Base-by-base conservation (phyloP, 106 monocot species). In the Posidonia australis region DNA sequence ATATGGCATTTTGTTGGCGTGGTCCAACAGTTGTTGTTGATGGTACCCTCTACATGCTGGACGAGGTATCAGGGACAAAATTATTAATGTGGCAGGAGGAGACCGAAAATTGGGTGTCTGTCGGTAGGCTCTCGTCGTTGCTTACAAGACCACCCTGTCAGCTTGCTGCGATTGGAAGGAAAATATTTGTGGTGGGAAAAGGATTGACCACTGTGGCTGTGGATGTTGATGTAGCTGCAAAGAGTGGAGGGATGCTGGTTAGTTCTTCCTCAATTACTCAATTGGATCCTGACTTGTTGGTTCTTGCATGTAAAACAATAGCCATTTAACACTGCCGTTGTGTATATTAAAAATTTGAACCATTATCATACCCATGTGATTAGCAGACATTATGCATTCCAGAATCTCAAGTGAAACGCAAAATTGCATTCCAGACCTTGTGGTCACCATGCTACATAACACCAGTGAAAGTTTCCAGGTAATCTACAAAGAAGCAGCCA, bases 21-120 rank as follows among this genome's bases (percentile, higher is more conserved):
- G 77, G 92, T 12, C 81, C 92, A 0, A 82, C 75, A 0, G 68
- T 77, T 4, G 72, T 82, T 12, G 65, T 81, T 0, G 67, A 66
- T 48, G 77, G 72, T 9, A 73, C 59, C 21, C 75, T 84, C 24
- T 83, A 79, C 83, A 79, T 83, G 78, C 32, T 91, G 65, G 83
- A 86, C 42, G 74, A 86, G 58, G 45, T 68, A 30, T 45, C 10
- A 0, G 86, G 86, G 18, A 72, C 70, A 5, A 72, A 67, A 63
- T 70, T 84, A 9, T 69, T 84, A 79, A 76, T 45, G 66, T 79
- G 81, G 86, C 54, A 52, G 28, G 67, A 80, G 51, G 81, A 76
- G 44, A 51, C 13, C 0, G 54, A 63, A 10, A 68, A 72, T 1
- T 92, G 92, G 92, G 72, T 45, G n/a, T 48, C 60, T 9, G 54